Evolutionary conservation across 1,284 basidiomycete species (phyloP), one percentile per base, ranked within the genome.

Genomic region (Rhodotorula sp.): DNA sequence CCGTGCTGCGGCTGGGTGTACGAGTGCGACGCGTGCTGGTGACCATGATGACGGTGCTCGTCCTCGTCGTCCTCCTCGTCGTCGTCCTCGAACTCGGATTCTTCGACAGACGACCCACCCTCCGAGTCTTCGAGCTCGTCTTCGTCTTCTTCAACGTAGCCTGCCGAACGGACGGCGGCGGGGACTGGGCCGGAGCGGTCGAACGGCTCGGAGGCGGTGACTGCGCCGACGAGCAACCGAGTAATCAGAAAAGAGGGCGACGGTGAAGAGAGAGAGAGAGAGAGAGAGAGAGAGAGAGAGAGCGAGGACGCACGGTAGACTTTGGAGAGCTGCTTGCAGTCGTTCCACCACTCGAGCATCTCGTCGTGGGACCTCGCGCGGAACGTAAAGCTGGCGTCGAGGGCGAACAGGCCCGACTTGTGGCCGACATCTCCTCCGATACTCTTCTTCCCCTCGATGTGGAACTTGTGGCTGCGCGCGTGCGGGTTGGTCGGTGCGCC

Each of bases 291-390:
- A 16, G 15, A 7, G 8, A 54, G 55, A 22, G 31, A 2, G 22
- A 30, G 28, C 30, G 18, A 16, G 6, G 18, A 69, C 72, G 48
- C 59, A 73, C 73, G 74, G 81, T 98, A 99, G 74, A 95, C 85
- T 68, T 94, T 94, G 79, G 92, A 94, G 67, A 99, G 85, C 92
- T 98, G 96, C 77, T 94, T 85, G 65, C 96, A 85, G 81, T 98
- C 96, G 81, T 98, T 98, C 95, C 96, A 99, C 91, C 96, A 97
- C 82, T 98, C 95, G 92, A 98, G 94, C 91, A 98, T 93, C 79
- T 97, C 95, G 75, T 98, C 94, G 78, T 92, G 88, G 75, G 87
- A 89, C 72, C 94, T 85, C 55, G 91, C 87, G 62, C 94, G 87
- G 86, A 99, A 98, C 57, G 88, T 92, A 88, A 91, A 98, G 31